Evolutionary conservation across 2,329 filamentous ascomycete species (phyloP).

Genomic region (Colletotrichum sp.): DNA sequence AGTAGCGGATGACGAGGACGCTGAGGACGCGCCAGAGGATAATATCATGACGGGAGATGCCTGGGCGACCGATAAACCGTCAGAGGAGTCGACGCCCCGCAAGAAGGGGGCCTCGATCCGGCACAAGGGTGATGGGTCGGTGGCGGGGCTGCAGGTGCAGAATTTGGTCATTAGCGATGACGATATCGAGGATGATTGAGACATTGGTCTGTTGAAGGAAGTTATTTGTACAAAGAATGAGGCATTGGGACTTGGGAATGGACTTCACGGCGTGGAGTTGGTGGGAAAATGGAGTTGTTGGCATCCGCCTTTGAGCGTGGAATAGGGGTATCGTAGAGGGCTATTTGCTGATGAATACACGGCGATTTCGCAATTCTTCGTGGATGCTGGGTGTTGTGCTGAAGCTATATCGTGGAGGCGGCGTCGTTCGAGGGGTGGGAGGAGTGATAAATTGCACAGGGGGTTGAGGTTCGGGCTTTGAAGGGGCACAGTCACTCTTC

Average conservation of each 20-base stretch:
- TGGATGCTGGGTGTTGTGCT: not conserved
- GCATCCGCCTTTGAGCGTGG: not conserved
- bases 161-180: slow-evolving; percentile 80
- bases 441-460: not conserved
- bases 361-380: not conserved
- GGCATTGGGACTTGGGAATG: not conserved
- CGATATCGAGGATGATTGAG: slow-evolving; percentile 73
- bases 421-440: not conserved
- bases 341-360: not conserved
- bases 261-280: not conserved
- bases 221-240: not conserved
- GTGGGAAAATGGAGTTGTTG: not conserved
- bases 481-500: not conserved
- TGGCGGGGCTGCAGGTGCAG: slow-evolving; percentile 57
- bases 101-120: slow-evolving; percentile 50
- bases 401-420: not conserved
- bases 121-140: slow-evolving; percentile 33
- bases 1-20: slow-evolving; percentile 50
- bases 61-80: slow-evolving; percentile 68
- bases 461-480: not conserved
- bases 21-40: slow-evolving; percentile 48
- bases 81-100: slow-evolving; percentile 56
- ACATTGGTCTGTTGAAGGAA: not conserved
- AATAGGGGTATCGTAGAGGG: not conserved
- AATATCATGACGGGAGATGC: slow-evolving; percentile 43